Conservation (phyloP, 352 stramenopile genomes). For the Globisporangium nagaii region DNA sequence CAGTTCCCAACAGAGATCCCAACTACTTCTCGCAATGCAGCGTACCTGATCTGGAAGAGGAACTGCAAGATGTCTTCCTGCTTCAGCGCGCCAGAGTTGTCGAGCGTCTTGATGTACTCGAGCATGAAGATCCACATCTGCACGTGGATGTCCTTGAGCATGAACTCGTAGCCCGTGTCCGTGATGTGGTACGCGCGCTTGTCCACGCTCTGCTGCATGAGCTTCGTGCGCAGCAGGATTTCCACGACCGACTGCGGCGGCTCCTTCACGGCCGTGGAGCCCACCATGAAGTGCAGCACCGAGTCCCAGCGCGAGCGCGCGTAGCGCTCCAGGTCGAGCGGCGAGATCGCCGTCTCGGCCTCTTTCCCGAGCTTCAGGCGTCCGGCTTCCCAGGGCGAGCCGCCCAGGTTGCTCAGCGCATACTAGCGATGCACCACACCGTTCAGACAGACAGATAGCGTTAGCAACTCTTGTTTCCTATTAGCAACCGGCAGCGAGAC, state of each 20-base stretch:
- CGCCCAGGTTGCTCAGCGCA: constrained; percentile 62
- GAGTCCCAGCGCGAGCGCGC: constrained; percentile 58
- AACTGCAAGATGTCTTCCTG: constrained; percentile 88
- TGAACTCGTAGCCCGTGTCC: constrained; percentile 88
- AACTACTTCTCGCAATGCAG: too few species aligned
- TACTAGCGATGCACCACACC: constrained; percentile 17
- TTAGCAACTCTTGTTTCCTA: too few species aligned
- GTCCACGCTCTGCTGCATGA: constrained; percentile 61
- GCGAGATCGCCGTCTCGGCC: constrained; percentile 34
- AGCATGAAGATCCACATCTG: constrained; percentile 91
- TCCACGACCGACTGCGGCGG: constrained; percentile 61
- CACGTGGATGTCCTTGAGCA: constrained; percentile 90
- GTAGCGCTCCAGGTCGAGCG: constrained; percentile 52
- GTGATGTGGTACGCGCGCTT: constrained; percentile 77
- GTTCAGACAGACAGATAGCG: background rate
- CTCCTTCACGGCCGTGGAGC: constrained; percentile 59
- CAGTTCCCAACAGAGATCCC: too few species aligned
- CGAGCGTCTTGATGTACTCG: constrained; percentile 84
- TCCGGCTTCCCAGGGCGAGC: constrained; percentile 68
- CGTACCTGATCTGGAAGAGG: constrained; percentile 81
- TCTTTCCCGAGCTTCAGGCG: constrained; percentile 38
- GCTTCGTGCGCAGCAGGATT: constrained; percentile 63
- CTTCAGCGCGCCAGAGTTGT: constrained; percentile 60
- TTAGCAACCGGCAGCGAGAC: too few species aligned
- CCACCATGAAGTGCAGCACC: constrained; percentile 75